These are phyloP conservation scores for Nyctanthes arbortristis DNA, from an alignment of 257 asterid genomes.

Conservation along the genomic window DNA sequence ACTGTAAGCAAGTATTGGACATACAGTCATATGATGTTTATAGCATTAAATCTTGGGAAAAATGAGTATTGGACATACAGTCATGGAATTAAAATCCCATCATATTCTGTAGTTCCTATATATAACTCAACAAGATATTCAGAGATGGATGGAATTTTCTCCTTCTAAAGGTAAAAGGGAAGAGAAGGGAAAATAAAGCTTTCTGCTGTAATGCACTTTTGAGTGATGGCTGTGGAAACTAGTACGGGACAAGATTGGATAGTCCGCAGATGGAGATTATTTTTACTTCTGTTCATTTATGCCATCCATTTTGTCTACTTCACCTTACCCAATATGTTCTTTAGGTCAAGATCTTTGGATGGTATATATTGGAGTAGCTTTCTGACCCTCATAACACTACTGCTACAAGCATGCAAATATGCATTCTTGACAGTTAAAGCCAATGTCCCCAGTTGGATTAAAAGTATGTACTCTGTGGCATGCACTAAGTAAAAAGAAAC, in stretches of 20 bases:
- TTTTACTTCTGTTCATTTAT: not conserved
- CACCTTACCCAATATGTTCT: not conserved
- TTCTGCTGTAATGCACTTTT: constrained; percentile 27
- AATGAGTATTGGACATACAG: not conserved
- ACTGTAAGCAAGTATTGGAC: not conserved
- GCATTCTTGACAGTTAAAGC: not conserved
- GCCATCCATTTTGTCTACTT: not conserved
- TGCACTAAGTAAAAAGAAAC: not conserved
- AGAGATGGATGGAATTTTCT: not conserved
- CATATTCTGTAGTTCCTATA: not conserved
- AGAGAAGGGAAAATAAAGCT: not conserved
- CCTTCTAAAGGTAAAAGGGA: not conserved
- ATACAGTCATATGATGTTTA: not conserved
- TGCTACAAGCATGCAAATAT: not conserved
- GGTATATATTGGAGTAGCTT: not conserved
- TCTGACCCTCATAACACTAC: not conserved
- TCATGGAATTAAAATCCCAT: not conserved
- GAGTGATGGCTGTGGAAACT: not conserved
- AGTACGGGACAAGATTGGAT: not conserved
- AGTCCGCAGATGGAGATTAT: not conserved
- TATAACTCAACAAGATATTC: not conserved
- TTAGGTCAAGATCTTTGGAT: not conserved
- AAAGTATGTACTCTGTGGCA: not conserved
- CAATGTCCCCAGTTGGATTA: not conserved
- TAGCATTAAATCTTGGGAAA: too few relatives aligned